Conservation (phyloP, 306 rosid species). For the Casuarina glauca region DNA sequence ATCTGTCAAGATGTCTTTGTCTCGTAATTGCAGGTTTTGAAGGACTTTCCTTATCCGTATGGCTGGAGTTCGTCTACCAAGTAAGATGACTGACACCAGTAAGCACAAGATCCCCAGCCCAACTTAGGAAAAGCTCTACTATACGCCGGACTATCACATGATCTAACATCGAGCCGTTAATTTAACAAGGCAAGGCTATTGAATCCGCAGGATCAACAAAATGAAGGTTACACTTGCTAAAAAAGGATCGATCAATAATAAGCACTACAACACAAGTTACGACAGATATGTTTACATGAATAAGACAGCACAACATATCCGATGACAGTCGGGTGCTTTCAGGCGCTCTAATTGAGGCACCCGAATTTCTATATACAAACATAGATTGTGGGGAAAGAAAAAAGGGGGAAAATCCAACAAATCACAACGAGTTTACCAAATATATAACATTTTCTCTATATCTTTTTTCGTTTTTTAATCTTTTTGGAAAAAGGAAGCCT, state of each 20-base stretch:
- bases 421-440: not conserved
- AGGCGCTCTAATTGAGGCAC: not conserved
- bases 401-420: slow-evolving; percentile 2
- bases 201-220: not conserved
- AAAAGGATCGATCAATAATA: not conserved
- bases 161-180: not conserved
- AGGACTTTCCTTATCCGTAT: too few relatives aligned
- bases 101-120: too few relatives aligned
- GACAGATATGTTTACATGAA: slow-evolving; percentile 9
- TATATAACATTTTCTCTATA: not conserved
- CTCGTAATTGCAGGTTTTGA: too few relatives aligned
- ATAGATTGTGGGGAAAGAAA: not conserved
- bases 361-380: slow-evolving; percentile 6
- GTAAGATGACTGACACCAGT: too few relatives aligned
- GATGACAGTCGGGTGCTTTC: not conserved
- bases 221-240: not conserved
- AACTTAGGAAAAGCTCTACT: too few relatives aligned
- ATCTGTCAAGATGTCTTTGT: too few relatives aligned
- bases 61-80: too few relatives aligned
- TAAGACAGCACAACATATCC: not conserved
- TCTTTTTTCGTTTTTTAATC: not conserved
- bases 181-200: not conserved
- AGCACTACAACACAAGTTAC: not conserved
- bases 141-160: not conserved
- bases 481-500: slow-evolving; percentile 8